These are phyloP conservation scores for Linum trigynum DNA, from an alignment of 345 rosid genomes.

Conservation along the genomic window DNA sequence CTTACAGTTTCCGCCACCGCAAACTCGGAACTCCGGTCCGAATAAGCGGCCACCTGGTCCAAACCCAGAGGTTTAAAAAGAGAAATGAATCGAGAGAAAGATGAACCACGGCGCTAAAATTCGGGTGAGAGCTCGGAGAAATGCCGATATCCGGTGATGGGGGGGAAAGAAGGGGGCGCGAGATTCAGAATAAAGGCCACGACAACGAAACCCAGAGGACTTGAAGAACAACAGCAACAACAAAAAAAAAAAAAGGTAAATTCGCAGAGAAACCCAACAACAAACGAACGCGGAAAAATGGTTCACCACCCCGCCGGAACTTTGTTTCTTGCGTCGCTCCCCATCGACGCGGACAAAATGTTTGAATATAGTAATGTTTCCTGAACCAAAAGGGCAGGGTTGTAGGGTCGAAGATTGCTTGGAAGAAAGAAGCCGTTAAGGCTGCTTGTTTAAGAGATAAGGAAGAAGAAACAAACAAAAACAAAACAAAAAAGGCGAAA, in stretches of 20 bases:
- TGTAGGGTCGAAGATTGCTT: background rate
- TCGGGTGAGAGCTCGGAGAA: too few relatives aligned
- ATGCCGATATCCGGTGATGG: background rate
- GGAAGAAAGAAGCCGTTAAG: background rate
- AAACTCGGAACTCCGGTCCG: slow-evolving; percentile 1
- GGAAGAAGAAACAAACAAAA: background rate
- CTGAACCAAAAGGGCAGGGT: background rate
- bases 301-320: background rate
- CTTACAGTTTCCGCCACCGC: background rate
- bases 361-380: background rate
- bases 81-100: background rate
- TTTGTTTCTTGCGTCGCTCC: background rate
- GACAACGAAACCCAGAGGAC: background rate
- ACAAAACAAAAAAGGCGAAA: background rate
- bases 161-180: background rate
- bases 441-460: background rate
- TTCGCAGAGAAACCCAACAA: background rate
- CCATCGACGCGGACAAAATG: background rate
- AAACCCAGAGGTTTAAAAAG: background rate
- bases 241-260: background rate
- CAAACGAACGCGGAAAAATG: background rate
- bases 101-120: background rate
- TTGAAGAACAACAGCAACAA: too few relatives aligned
- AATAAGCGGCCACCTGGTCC: background rate
- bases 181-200: background rate